phyloP scores from a whole-genome alignment of 1,284 basidiomycete genomes.

The Cutaneotrichosporon arboriforme region DNA sequence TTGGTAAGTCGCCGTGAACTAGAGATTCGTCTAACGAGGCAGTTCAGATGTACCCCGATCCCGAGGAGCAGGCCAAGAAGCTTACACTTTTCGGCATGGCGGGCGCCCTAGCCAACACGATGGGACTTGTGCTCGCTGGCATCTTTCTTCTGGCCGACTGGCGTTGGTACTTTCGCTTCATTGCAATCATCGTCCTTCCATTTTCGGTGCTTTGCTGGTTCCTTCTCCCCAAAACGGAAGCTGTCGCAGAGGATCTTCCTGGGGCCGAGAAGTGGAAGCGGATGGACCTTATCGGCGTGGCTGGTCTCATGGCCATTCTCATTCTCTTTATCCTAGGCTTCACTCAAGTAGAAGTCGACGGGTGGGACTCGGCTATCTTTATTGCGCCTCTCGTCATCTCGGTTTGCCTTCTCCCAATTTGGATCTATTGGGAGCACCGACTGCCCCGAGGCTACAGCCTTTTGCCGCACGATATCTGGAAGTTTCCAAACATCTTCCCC shows the following conservation, averaged over 20 bases:
- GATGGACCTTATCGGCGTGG: conserved; percentile 44
- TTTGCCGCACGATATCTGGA: conserved; percentile 43
- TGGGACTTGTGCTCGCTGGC: conserved; percentile 37
- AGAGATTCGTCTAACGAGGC: background rate
- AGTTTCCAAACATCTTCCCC: conserved; percentile 43
- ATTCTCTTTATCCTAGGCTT: conserved; percentile 45
- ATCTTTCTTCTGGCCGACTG: conserved; percentile 40
- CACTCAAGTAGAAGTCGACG: conserved; percentile 36
- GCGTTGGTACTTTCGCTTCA: conserved; percentile 47
- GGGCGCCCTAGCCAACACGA: conserved; percentile 32
- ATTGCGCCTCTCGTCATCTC: conserved; percentile 40
- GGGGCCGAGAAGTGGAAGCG: conserved; percentile 41
- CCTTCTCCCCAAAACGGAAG: conserved; percentile 37
- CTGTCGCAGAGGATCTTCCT: conserved; percentile 37
- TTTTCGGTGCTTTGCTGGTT: conserved; percentile 34
- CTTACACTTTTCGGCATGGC: conserved; percentile 43
- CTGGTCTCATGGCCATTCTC: conserved; percentile 33
- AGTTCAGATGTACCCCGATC: conserved; percentile 43
- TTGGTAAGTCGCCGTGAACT: conserved; percentile 7
- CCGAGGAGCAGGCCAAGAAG: conserved; percentile 36
- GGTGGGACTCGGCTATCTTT: conserved; percentile 42
- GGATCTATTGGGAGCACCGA: conserved; percentile 29
- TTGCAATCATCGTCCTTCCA: conserved; percentile 35
- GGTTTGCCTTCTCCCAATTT: conserved; percentile 16
- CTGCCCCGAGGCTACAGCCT: conserved; percentile 38